Conservation (phyloP, 2,329 filamentous ascomycete species). For the Colletotrichum somersetense region DNA sequence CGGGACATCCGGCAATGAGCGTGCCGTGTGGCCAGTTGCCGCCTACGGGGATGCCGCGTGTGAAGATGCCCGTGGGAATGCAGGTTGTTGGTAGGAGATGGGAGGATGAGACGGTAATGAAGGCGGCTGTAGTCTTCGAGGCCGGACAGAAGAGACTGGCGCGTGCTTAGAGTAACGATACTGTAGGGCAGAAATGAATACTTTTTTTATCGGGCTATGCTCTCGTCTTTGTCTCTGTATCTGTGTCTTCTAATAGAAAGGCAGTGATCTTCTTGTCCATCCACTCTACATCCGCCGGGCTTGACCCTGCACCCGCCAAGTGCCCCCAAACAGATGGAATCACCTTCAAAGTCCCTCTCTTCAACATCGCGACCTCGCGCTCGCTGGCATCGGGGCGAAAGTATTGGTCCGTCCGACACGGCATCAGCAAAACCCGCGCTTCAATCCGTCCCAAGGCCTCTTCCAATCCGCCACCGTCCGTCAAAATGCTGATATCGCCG, state of each 20-base stretch:
- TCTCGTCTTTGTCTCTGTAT: not conserved
- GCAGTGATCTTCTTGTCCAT: not conserved
- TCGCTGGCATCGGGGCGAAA: not conserved
- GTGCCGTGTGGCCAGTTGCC: constrained; percentile 1
- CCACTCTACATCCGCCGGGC: not conserved
- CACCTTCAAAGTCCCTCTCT: not conserved
- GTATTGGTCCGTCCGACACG: constrained; percentile 2
- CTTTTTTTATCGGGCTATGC: not conserved
- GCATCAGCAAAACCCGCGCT: constrained; percentile 8
- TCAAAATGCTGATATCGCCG: not conserved
- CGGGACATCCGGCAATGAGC: constrained; percentile 61
- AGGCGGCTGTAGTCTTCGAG: constrained; percentile 49
- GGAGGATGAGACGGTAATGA: constrained; percentile 47
- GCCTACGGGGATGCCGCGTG: constrained; percentile 44
- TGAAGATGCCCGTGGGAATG: constrained; percentile 55
- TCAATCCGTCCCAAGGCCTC: not conserved
- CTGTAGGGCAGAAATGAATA: not conserved
- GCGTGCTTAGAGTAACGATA: no score
- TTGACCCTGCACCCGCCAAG: not conserved
- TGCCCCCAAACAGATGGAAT: constrained; percentile 3
- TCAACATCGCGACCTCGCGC: not conserved
- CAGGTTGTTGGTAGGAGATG: constrained; percentile 49
- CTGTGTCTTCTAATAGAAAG: not conserved
- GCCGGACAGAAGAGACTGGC: not conserved
- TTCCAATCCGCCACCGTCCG: not conserved